Conservation (phyloP, 1,139 yeast genomes). For the Magnusiomyces magnusii region DNA sequence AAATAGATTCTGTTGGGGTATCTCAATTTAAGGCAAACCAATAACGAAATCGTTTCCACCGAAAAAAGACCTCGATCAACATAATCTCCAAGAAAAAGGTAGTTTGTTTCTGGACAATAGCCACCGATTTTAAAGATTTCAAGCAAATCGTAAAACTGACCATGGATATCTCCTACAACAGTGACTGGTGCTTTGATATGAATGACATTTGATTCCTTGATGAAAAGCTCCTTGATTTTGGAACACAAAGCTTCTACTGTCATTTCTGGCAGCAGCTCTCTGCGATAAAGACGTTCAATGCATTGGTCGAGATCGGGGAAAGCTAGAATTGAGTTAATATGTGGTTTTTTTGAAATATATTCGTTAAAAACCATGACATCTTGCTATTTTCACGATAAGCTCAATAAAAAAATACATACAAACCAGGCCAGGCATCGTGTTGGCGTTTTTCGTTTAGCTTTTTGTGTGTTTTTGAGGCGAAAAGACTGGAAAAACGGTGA, state of each 20-base stretch:
- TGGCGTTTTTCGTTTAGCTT: not conserved
- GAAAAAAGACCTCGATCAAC: slow-evolving; percentile 86
- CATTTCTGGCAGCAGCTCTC: slow-evolving; percentile 60
- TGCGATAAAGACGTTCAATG: slow-evolving; percentile 53
- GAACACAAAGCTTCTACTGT: slow-evolving; percentile 60
- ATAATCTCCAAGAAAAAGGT: slow-evolving; percentile 86
- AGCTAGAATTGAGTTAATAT: slow-evolving; percentile 7
- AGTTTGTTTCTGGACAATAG: slow-evolving; percentile 85
- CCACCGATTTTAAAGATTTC: slow-evolving; percentile 95
- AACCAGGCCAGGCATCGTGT: slow-evolving; percentile 10
- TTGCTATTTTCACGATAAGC: not conserved
- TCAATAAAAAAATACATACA: slow-evolving; percentile 3
- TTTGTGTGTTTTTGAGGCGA: no score
- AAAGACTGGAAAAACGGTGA: not conserved
- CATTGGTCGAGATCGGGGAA: slow-evolving; percentile 52
- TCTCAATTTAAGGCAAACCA: slow-evolving; percentile 76
- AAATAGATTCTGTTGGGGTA: slow-evolving; percentile 77
- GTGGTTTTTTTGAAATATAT: no score
- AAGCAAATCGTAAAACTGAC: slow-evolving; percentile 88
- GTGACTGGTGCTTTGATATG: slow-evolving; percentile 81
- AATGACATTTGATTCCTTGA: slow-evolving; percentile 79
- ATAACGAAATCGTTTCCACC: slow-evolving; percentile 80
- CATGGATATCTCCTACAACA: slow-evolving; percentile 98
- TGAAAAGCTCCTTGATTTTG: slow-evolving; percentile 63
- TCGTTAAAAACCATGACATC: no score